Percentiles rank a stretch among this genome's conserved stretches.
Conservation (phyloP, 306 rosid species). For the Cicer arietinum region DNA sequence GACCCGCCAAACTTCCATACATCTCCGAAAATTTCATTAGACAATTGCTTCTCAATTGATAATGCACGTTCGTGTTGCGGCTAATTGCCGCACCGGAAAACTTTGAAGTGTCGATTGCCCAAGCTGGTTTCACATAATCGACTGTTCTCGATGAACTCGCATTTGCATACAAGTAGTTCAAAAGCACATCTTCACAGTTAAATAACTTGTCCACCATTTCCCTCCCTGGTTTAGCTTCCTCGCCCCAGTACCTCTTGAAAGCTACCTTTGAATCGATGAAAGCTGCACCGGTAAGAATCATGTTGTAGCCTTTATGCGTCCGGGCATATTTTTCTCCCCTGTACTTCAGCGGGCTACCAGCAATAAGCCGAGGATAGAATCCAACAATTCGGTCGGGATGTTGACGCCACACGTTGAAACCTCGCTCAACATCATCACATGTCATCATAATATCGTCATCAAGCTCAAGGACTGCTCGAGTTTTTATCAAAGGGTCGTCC, state of each 20-base stretch:
- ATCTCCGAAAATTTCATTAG: constrained; percentile 69
- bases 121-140: constrained; percentile 93
- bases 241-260: constrained; percentile 84
- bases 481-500: constrained; percentile 70
- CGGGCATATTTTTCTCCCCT: constrained; percentile 85
- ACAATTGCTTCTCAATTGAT: constrained; percentile 70
- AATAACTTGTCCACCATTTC: constrained; percentile 72
- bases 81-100: constrained; percentile 93
- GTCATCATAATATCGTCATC: constrained; percentile 99
- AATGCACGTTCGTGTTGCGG: constrained; percentile 80
- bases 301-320: constrained; percentile 79
- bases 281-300: constrained; percentile 99
- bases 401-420: constrained; percentile 92
- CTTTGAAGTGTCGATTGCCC: constrained; percentile 97
- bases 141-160: constrained; percentile 78
- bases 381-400: constrained; percentile 91
- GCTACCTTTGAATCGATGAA: constrained; percentile 77
- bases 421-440: constrained; percentile 94
- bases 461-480: constrained; percentile 97
- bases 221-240: constrained; percentile 73
- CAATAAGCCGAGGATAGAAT: constrained; percentile 86
- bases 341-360: constrained; percentile 73
- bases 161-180: constrained; percentile 90
- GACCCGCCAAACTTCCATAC: constrained; percentile 73
- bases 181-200: constrained; percentile 90